Evolutionary conservation across 768 basidiomycete genomes (phyloP).

Genomic region (Russula sp.): DNA sequence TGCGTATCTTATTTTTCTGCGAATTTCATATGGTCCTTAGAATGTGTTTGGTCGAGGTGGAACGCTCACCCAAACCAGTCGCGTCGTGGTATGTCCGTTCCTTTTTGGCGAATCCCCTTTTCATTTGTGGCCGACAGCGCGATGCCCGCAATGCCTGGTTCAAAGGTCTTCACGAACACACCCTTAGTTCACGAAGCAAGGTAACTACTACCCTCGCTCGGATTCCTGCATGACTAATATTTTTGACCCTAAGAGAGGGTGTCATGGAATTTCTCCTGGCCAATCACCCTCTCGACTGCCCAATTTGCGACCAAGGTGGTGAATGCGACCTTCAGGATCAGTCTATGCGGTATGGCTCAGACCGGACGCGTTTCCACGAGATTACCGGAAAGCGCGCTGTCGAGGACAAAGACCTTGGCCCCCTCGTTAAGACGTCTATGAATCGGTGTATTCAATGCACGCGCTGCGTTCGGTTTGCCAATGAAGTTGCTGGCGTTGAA

Average conservation of each 20-base stretch:
- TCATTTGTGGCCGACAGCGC: slow-evolving; percentile 44
- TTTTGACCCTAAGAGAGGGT: slow-evolving; percentile 56
- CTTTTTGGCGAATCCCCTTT: background rate
- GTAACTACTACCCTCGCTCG: slow-evolving; percentile 31
- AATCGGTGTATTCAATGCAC: slow-evolving; percentile 99
- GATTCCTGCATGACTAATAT: slow-evolving; percentile 19
- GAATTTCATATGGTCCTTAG: slow-evolving; percentile 32
- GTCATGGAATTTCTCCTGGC: slow-evolving; percentile 99
- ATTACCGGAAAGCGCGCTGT: slow-evolving; percentile 96
- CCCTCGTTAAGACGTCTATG: slow-evolving; percentile 98
- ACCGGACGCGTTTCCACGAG: slow-evolving; percentile 97
- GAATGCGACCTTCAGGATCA: slow-evolving; percentile 99
- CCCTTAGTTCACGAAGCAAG: slow-evolving; percentile 85
- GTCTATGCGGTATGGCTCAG: slow-evolving; percentile 98
- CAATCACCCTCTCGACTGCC: slow-evolving; percentile 98
- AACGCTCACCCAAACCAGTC: slow-evolving; percentile 89
- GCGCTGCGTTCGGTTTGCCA: slow-evolving; percentile 96
- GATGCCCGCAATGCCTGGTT: slow-evolving; percentile 94
- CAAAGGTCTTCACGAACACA: slow-evolving; percentile 89
- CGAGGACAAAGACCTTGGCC: slow-evolving; percentile 97
- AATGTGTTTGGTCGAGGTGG: slow-evolving; percentile 99
- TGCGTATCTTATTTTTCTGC: background rate
- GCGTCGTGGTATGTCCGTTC: slow-evolving; percentile 68
- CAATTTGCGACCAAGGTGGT: slow-evolving; percentile 97
- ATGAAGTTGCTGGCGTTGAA: slow-evolving; percentile 98